These are phyloP conservation scores for Dendrocalamus sinicus DNA, from an alignment of 176 grass and related monocot genomes.

Conservation along the genomic window DNA sequence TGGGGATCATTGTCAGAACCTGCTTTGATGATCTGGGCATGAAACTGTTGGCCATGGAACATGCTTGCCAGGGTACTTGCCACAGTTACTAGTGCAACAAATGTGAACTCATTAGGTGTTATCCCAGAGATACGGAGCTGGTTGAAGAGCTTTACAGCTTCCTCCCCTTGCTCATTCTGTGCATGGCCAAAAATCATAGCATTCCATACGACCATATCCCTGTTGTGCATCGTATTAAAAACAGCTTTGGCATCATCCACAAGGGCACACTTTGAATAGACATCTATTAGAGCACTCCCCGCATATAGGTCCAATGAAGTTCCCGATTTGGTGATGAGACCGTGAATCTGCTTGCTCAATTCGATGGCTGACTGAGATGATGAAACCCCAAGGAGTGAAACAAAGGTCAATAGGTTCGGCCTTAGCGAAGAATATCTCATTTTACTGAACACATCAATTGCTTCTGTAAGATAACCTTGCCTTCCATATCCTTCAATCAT, in stretches of 20 bases:
- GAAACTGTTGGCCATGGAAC: conserved; percentile 71
- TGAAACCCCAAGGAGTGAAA: conserved; percentile 64
- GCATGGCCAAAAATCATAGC: conserved; percentile 75
- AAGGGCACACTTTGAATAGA: no score
- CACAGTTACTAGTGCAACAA: conserved; percentile 72
- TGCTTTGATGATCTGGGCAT: conserved; percentile 67
- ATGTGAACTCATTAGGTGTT: conserved; percentile 70
- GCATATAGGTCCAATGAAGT: neutral
- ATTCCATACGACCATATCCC: conserved; percentile 76
- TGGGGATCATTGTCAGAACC: conserved; percentile 60
- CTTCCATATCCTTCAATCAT: conserved; percentile 87
- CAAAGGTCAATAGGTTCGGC: conserved; percentile 67
- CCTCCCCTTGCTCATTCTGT: conserved; percentile 73
- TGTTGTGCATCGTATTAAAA: neutral
- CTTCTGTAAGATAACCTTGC: conserved; percentile 56
- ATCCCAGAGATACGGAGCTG: conserved; percentile 50
- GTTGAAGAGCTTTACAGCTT: conserved; percentile 70
- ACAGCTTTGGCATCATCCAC: no score
- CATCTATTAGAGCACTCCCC: no score
- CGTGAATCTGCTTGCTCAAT: conserved; percentile 74
- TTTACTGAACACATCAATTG: conserved; percentile 54
- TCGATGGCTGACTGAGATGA: conserved; percentile 57
- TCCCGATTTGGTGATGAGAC: conserved; percentile 67
- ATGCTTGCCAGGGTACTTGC: conserved; percentile 77
- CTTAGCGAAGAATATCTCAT: conserved; percentile 64